phyloP scores from a whole-genome alignment of 768 basidiomycete species.

The Lactarius hatsudake region DNA sequence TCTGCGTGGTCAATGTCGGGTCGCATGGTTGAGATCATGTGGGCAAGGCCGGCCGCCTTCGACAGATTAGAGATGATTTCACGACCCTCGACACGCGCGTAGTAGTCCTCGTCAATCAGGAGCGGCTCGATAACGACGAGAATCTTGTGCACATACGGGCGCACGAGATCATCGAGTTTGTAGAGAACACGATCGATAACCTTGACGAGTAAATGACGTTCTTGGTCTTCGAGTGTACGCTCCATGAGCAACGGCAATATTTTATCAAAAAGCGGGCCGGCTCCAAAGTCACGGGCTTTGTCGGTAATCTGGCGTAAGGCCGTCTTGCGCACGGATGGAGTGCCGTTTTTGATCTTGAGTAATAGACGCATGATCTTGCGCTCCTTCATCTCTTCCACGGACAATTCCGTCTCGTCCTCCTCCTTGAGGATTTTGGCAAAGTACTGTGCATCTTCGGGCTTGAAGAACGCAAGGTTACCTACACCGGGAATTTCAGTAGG shows the following conservation, averaged over 20 bases:
- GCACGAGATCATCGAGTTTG: constrained; percentile 98
- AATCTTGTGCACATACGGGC: constrained; percentile 99
- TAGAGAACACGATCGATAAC: constrained; percentile 98
- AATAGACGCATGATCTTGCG: constrained; percentile 98
- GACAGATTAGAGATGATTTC: constrained; percentile 99
- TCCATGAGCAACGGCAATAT: constrained; percentile 98
- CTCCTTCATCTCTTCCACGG: constrained; percentile 98
- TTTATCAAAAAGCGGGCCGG: constrained; percentile 97
- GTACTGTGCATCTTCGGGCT: constrained; percentile 96
- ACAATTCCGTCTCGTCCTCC: constrained; percentile 89
- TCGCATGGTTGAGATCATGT: constrained; percentile 99
- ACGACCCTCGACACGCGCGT: constrained; percentile 94
- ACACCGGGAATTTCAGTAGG: constrained; percentile 99
- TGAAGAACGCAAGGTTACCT: constrained; percentile 96
- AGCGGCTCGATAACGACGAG: constrained; percentile 99
- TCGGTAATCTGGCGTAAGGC: constrained; percentile 98
- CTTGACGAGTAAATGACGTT: constrained; percentile 96
- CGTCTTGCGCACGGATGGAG: constrained; percentile 96
- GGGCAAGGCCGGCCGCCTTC: constrained; percentile 97
- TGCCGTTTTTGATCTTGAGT: constrained; percentile 99
- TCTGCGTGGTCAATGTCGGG: constrained; percentile 99
- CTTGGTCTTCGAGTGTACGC: constrained; percentile 95
- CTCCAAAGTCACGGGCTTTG: constrained; percentile 97
- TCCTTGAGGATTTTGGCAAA: constrained; percentile 95
- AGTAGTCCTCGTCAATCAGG: constrained; percentile 97